phyloP scores from a whole-genome alignment of 169 alveolate species.

The Fabrea salina region DNA sequence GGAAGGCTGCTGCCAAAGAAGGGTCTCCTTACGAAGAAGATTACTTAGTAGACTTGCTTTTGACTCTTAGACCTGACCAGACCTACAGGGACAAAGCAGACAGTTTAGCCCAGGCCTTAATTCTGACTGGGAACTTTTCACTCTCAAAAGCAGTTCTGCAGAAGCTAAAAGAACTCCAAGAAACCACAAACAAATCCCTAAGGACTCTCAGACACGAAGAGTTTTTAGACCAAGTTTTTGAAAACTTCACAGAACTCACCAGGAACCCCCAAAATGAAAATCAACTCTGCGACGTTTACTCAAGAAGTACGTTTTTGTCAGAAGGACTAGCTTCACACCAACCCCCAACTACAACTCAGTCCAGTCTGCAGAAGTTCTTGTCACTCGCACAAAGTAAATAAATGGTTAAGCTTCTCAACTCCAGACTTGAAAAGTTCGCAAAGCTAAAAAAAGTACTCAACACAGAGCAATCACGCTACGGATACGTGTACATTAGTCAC shows the following conservation, averaged over 20 bases:
- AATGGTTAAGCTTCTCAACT: conserved; percentile 33
- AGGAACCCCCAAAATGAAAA: not conserved
- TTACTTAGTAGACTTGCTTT: conserved; percentile 17
- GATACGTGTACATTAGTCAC: conserved; percentile 84
- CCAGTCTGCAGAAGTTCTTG: too few species aligned
- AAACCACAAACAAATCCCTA: not conserved
- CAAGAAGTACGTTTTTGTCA: not conserved
- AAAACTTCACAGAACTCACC: not conserved
- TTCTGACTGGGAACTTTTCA: not conserved
- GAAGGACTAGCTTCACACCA: not conserved
- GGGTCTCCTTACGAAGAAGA: conserved; percentile 33
- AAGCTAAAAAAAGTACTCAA: not conserved
- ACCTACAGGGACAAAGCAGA: not conserved
- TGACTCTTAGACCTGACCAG: conserved; percentile 12
- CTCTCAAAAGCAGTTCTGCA: not conserved
- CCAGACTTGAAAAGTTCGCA: conserved; percentile 31
- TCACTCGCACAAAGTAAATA: too few species aligned
- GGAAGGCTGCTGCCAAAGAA: conserved; percentile 35
- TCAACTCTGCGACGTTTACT: not conserved
- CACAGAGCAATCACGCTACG: conserved; percentile 34
- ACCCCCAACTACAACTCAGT: too few species aligned
- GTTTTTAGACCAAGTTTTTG: conserved; percentile 19
- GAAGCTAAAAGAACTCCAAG: not conserved
- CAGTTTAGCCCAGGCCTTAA: not conserved
- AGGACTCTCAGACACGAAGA: conserved; percentile 21